Percentiles rank a stretch among this genome's conserved stretches.
Conservation (phyloP, 306 rosid species). For the Oemleria cerasiformis region DNA sequence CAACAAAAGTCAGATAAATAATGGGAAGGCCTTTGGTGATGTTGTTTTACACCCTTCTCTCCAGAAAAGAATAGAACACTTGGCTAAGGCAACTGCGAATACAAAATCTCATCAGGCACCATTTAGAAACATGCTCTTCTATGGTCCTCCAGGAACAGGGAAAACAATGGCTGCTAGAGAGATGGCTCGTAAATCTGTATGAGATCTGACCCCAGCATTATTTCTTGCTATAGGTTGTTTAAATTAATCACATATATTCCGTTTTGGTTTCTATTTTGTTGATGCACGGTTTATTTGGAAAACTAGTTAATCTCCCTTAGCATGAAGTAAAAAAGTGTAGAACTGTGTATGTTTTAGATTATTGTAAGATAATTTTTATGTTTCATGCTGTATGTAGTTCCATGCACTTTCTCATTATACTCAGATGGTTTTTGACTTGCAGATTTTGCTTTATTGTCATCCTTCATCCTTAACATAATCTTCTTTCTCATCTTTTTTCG, state of each 20-base stretch:
- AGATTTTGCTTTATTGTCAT: not conserved
- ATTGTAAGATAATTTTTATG: not conserved
- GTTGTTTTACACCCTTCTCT: constrained; percentile 89
- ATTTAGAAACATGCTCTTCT: constrained; percentile 92
- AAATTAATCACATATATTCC: not conserved
- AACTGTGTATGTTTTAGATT: not conserved
- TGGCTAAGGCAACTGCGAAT: constrained; percentile 87
- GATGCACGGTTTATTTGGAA: not conserved
- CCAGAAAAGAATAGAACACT: constrained; percentile 76
- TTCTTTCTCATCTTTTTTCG: constrained; percentile 5
- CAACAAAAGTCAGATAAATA: constrained; percentile 38
- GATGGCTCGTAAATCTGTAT: constrained; percentile 90
- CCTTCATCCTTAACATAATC: not conserved
- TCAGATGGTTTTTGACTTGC: not conserved
- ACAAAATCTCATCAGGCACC: constrained; percentile 98
- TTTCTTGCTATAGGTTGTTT: not conserved
- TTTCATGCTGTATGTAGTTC: not conserved
- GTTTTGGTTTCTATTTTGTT: not conserved
- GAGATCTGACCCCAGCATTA: constrained; percentile 22
- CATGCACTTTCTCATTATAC: not conserved
- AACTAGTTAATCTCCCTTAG: not conserved
- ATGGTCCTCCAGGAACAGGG: constrained; percentile 99
- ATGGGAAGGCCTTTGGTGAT: constrained; percentile 78
- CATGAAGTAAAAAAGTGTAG: not conserved
- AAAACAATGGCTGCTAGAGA: constrained; percentile 99